Evolutionary conservation across 108 stramenopile genomes (phyloP).

Genomic region (Discostella stelligeroides): DNA sequence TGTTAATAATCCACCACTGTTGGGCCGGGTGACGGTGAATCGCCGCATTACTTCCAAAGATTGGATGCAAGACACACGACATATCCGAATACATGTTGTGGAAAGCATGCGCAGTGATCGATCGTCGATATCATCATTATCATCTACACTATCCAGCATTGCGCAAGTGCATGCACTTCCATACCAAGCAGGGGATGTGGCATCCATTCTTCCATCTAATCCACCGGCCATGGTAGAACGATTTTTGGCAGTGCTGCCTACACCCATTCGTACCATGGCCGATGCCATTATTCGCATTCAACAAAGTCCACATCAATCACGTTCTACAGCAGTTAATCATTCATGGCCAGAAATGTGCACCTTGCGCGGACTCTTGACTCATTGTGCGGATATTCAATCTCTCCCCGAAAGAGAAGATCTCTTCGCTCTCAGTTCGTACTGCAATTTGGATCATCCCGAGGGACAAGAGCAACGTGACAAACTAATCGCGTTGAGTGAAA

Average conservation of each 20-base stretch:
- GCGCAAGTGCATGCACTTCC: conserved; percentile 31
- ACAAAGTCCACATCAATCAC: conserved; percentile 1
- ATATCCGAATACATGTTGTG: conserved; percentile 53
- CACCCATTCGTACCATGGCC: conserved; percentile 50
- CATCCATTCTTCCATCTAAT: conserved; percentile 73
- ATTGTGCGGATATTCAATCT: conserved; percentile 81
- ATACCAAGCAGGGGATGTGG: conserved; percentile 82
- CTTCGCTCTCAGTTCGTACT: conserved; percentile 62
- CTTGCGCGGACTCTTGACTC: conserved; percentile 69
- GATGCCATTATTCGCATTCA: conserved; percentile 57
- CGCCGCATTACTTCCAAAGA: conserved; percentile 66
- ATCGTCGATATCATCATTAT: background rate
- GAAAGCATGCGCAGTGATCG: background rate
- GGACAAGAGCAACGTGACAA: conserved; percentile 69
- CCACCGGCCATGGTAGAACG: conserved; percentile 52
- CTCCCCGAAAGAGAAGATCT: conserved; percentile 84
- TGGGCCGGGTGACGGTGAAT: conserved; percentile 60
- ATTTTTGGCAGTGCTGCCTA: conserved; percentile 69
- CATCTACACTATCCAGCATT: conserved; percentile 5
- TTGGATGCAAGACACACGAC: conserved; percentile 85
- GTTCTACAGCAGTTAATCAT: conserved; percentile 13
- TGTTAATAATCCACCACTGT: conserved; percentile 32
- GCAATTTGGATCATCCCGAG: conserved; percentile 47
- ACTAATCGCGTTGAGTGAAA: conserved; percentile 70
- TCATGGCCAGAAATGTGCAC: conserved; percentile 74